phyloP scores from a whole-genome alignment of 306 rosid species.

The Dryas octopetala region DNA sequence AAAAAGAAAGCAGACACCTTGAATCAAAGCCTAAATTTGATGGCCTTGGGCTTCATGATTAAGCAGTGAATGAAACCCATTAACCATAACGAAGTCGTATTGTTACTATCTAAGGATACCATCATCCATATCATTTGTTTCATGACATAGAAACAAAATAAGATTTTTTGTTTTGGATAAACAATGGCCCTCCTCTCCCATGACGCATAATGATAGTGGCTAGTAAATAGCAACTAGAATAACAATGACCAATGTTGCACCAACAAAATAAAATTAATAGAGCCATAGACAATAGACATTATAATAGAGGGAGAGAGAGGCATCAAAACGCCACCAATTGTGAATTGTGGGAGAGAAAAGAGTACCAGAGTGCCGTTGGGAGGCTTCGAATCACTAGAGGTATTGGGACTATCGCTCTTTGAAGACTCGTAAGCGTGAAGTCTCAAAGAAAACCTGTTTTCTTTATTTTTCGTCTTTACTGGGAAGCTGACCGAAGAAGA shows the following conservation, averaged over 20 bases:
- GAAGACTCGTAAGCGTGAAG: conserved; percentile 47
- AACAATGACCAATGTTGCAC: not conserved
- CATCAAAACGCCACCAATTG: not conserved
- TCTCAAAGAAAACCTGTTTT: conserved; percentile 29
- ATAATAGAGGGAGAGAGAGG: too few species aligned
- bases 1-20: not conserved
- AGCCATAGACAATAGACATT: not conserved
- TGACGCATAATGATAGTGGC: too few species aligned
- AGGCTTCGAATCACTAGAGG: conserved; percentile 46
- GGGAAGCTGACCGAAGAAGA: conserved; percentile 36
- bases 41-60: not conserved
- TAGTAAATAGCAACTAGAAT: too few species aligned
- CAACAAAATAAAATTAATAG: too few species aligned
- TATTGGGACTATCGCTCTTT: conserved; percentile 31
- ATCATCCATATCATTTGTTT: not conserved
- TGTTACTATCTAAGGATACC: not conserved
- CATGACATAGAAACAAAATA: not conserved
- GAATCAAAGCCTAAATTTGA: not conserved
- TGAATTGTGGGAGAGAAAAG: not conserved
- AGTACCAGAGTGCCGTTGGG: conserved; percentile 47
- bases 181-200: not conserved
- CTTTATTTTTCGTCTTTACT: conserved; percentile 23
- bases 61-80: not conserved
- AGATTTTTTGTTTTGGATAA: too few species aligned
- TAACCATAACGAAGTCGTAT: not conserved